Percentiles rank a stretch among this genome's conserved stretches.
Evolutionary conservation across 768 basidiomycete species (phyloP).

Genomic region (Mycena floridula): DNA sequence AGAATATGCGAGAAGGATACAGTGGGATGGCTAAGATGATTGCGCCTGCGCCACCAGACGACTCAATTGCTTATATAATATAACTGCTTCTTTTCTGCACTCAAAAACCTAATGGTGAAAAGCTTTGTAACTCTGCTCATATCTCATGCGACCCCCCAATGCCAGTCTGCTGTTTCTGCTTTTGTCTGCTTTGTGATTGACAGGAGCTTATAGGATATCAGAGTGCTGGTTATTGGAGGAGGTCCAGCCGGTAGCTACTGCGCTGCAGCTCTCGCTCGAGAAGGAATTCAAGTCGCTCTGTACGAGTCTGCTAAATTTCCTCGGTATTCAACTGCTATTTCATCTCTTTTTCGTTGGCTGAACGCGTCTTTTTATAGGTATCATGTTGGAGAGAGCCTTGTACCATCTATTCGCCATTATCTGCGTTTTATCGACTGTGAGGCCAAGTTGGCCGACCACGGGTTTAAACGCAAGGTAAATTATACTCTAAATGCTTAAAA

Average conservation of each 20-base stretch:
- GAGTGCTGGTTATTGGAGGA: constrained; percentile 8
- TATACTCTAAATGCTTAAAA: not conserved
- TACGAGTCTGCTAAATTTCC: constrained; percentile 21
- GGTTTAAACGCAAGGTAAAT: constrained; percentile 45
- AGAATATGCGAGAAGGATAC: constrained; percentile 65
- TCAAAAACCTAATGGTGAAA: too few relatives aligned
- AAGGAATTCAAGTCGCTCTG: constrained; percentile 22
- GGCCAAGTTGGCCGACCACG: constrained; percentile 39
- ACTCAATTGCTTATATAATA: too few relatives aligned
- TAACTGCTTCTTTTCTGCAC: not conserved
- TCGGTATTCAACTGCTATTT: constrained; percentile 3
- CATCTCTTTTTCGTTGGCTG: not conserved
- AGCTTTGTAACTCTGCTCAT: too few relatives aligned
- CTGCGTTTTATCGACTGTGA: constrained; percentile 54
- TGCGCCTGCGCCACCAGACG: too few relatives aligned
- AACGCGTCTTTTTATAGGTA: constrained; percentile 38
- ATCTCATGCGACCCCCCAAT: not conserved
- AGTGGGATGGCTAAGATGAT: constrained; percentile 51
- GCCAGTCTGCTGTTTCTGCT: not conserved
- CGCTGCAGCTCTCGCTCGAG: constrained; percentile 21
- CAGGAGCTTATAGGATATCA: not conserved
- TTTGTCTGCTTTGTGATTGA: too few relatives aligned
- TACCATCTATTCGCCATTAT: constrained; percentile 55
- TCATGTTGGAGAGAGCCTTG: constrained; percentile 55
- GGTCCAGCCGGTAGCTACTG: constrained; percentile 23